phyloP scores from a whole-genome alignment of 495 filamentous ascomycete species.

The Hypoxylon rickii region DNA sequence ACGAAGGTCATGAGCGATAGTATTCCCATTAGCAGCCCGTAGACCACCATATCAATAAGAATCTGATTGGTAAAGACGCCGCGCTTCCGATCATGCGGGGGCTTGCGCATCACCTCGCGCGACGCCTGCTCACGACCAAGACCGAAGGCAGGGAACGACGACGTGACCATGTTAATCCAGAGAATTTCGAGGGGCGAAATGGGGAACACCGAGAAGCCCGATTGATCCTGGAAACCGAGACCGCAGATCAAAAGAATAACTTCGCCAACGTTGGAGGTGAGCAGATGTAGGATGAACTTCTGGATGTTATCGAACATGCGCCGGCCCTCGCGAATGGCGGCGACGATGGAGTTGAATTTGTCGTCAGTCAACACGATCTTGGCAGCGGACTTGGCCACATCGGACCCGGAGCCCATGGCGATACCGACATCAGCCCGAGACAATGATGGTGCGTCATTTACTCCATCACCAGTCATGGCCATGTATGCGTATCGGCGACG shows the following conservation, averaged over 20 bases:
- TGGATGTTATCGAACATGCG: constrained; percentile 82
- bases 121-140: constrained; percentile 72
- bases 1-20: constrained; percentile 71
- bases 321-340: constrained; percentile 72
- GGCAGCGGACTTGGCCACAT: constrained; percentile 87
- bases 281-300: constrained; percentile 78
- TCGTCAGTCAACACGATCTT: constrained; percentile 90
- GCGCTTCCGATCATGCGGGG: constrained; percentile 66
- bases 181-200: constrained; percentile 75
- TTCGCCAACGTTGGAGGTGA: constrained; percentile 75
- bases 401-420: constrained; percentile 84
- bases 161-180: constrained; percentile 81
- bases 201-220: constrained; percentile 71
- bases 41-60: constrained; percentile 73
- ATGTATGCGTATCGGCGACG: constrained; percentile 63
- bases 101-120: constrained; percentile 69
- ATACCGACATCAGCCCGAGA: constrained; percentile 82
- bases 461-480: constrained; percentile 76
- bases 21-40: constrained; percentile 70
- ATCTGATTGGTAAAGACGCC: constrained; percentile 75
- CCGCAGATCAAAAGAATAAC: constrained; percentile 72
- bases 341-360: constrained; percentile 82
- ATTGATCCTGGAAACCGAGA: constrained; percentile 69
- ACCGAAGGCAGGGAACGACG: constrained; percentile 74
- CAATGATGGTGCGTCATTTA: constrained; percentile 83